Conservation (phyloP, 495 filamentous ascomycete species). For the Neurospora terricola region DNA sequence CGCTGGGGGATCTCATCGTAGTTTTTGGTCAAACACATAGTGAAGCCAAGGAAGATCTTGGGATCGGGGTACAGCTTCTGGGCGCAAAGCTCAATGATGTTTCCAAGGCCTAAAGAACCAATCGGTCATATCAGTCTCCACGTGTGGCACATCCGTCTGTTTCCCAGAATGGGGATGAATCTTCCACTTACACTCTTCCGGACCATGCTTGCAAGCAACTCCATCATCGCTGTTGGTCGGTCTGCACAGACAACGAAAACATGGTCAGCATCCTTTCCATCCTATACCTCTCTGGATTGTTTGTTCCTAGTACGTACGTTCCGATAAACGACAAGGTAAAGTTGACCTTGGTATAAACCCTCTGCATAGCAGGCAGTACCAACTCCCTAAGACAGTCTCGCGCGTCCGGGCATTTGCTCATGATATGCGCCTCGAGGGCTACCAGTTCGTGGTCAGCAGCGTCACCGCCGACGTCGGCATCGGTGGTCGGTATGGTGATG, state of each 20-base stretch:
- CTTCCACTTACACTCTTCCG: slow-evolving; percentile 52
- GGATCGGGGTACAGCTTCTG: slow-evolving; percentile 66
- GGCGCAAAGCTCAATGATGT: slow-evolving; percentile 91
- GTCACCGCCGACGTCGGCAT: not conserved
- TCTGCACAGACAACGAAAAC: not conserved
- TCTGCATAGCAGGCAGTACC: slow-evolving; percentile 78
- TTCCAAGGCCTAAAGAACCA: slow-evolving; percentile 52
- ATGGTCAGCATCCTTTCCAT: not conserved
- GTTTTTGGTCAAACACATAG: slow-evolving; percentile 68
- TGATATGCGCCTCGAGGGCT: slow-evolving; percentile 82
- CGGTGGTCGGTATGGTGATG: not conserved
- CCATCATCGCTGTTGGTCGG: slow-evolving; percentile 49
- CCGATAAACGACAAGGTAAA: slow-evolving; percentile 90
- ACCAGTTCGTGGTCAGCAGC: slow-evolving; percentile 30
- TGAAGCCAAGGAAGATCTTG: slow-evolving; percentile 84
- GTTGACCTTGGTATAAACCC: slow-evolving; percentile 71
- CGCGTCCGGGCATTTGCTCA: slow-evolving; percentile 91
- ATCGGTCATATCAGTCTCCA: not conserved
- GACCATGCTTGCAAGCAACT: slow-evolving; percentile 78
- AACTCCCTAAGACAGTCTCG: slow-evolving; percentile 68
- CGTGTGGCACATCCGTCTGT: not conserved
- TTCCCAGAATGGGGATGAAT: not conserved
- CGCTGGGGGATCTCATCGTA: slow-evolving; percentile 67
- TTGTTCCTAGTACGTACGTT: slow-evolving; percentile 15
- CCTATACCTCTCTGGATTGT: not conserved